Base-by-base conservation (phyloP, 1,139 yeast species). In the Suhomyces atakaporum region DNA sequence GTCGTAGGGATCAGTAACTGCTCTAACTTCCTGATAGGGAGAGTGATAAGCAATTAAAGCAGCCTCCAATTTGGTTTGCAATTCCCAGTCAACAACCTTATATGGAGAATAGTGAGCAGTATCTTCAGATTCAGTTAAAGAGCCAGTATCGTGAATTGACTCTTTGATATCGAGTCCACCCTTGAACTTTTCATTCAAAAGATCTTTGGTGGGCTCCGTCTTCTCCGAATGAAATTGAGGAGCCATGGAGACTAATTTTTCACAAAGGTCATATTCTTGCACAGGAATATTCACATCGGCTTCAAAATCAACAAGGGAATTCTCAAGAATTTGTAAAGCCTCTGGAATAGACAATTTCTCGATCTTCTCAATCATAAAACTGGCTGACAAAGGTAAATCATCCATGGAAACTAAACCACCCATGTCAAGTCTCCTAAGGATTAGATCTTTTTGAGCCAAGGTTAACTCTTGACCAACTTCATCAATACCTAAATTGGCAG, bases 1-100 rank as follows among this genome's bases (percentile, higher is more conserved):
- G 50, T 79, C 83, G 29, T 56, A 58, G 12, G 80, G 76, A 33
- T 70, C 73, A 19, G 79, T 65, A 20, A 77, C 75, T 7, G 85
- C 68, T 44, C 87, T 66, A 6, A 81, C 84, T 54, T 80, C 85
- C 3, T 81, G 77, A 52, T 81, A 81, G 1, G 84, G 83, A 1
- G 84, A 79, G 53, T 71, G 75, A 51, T 63, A 79, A 31, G 73
- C 63, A 35, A 75, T 58, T 33, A 79, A 35, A 2, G 47, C 46
- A 12, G 56, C 56, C 25, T 52, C 55, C 15, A 44, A 26, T 13
- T 46, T 42, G 3, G 40, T 45, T 36, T 49, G 53, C 7, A 52
- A 39, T 11, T 31, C 33, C 55, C 54, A 51, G 29, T 51, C 52
- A 8, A 33, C 22, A n/a, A 43, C n/a, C 5, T 27, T 26, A 19